These are phyloP conservation scores for Scedosporium dehoogii DNA, from an alignment of 2,329 filamentous ascomycete genomes.

Conservation along the genomic window DNA sequence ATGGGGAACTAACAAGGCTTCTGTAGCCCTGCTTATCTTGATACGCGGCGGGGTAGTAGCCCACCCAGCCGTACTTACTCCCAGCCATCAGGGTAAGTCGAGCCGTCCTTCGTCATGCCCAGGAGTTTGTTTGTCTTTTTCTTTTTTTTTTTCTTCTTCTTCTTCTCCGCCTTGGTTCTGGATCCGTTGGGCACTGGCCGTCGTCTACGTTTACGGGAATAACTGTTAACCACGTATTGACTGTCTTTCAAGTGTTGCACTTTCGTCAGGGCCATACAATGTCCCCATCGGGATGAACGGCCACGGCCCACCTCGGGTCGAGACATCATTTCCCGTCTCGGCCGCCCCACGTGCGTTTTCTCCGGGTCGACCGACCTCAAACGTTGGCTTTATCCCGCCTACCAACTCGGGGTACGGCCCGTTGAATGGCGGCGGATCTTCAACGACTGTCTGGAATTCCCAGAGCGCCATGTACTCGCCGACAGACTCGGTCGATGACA, in stretches of 20 bases:
- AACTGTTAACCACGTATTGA: background rate
- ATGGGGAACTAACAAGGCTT: conserved; percentile 1
- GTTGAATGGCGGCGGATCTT: conserved; percentile 2
- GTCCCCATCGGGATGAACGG: conserved; percentile 5
- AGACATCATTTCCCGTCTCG: conserved; percentile 2
- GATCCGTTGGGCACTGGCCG: background rate
- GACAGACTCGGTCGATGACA: conserved; percentile 48
- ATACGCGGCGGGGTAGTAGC: conserved; percentile 4
- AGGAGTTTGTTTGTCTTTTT: background rate
- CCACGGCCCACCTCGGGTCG: conserved; percentile 2
- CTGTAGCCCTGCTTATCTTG: conserved; percentile 4
- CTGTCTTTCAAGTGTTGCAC: background rate
- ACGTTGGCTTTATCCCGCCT: background rate
- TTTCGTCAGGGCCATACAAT: background rate
- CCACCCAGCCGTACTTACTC: conserved; percentile 2
- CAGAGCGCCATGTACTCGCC: conserved; percentile 33
- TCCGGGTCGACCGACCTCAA: background rate
- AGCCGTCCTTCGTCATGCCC: background rate
- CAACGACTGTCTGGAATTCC: conserved; percentile 1
- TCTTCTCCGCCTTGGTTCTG: background rate
- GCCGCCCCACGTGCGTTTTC: background rate
- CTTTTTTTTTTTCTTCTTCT: background rate
- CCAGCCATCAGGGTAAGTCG: conserved; percentile 5
- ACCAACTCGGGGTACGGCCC: background rate
- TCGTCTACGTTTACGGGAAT: background rate